phyloP scores from a whole-genome alignment of 2,329 filamentous ascomycete species.

The Pestalotiopsis sp. region DNA sequence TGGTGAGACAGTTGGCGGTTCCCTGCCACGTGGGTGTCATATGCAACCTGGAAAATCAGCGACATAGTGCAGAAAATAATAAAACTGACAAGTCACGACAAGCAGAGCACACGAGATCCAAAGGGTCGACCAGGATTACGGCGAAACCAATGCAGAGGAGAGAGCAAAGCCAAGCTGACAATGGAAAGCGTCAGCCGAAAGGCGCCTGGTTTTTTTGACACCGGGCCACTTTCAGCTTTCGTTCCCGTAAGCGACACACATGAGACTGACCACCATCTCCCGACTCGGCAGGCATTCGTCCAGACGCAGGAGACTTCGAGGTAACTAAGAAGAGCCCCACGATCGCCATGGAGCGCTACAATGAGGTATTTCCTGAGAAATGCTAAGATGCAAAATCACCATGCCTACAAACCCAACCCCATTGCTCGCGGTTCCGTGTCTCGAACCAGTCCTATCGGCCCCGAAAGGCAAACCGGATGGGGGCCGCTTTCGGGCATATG shows the following conservation, averaged over 20 bases:
- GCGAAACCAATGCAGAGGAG: neutral
- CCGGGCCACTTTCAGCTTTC: neutral
- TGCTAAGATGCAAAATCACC: no score
- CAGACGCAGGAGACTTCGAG: no score
- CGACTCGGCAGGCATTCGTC: no score
- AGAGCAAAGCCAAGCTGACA: neutral
- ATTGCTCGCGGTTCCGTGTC: neutral
- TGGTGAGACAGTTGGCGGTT: neutral
- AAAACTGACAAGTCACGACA: neutral
- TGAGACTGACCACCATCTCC: neutral
- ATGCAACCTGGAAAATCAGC: neutral
- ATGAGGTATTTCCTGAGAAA: no score
- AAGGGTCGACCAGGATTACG: neutral
- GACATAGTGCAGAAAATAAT: neutral
- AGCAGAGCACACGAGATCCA: neutral
- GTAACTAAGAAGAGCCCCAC: no score
- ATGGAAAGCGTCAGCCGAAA: neutral
- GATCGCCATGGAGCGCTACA: no score
- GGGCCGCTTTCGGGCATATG: neutral
- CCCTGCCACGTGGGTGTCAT: neutral
- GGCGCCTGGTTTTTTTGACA: neutral
- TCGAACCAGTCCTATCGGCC: neutral
- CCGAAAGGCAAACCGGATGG: neutral
- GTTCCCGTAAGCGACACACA: neutral
- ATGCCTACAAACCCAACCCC: neutral